Percentiles rank a stretch among this genome's conserved stretches.
These are phyloP conservation scores for Lotus japonicus DNA, from an alignment of 306 rosid genomes.

Conservation along the genomic window DNA sequence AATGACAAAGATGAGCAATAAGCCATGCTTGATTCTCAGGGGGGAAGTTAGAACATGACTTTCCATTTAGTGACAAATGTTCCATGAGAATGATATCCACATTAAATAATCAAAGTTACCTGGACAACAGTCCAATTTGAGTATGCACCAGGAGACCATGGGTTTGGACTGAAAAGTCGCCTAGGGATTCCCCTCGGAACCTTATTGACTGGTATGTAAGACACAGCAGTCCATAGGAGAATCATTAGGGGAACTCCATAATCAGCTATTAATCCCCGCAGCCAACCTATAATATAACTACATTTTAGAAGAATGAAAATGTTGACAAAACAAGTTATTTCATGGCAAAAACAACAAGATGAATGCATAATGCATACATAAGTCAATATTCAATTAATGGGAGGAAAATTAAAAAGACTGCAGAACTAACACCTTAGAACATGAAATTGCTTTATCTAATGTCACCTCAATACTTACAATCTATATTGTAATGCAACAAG, in stretches of 20 bases:
- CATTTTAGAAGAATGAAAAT: conserved; percentile 18
- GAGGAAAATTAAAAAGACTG: background rate
- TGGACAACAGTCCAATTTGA: conserved; percentile 89
- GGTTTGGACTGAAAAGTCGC: conserved; percentile 92
- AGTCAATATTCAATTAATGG: background rate
- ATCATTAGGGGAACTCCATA: conserved; percentile 96
- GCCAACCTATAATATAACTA: conserved; percentile 46
- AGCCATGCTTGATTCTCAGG: background rate
- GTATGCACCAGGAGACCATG: conserved; percentile 95
- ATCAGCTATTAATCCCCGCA: conserved; percentile 81
- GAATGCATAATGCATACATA: background rate
- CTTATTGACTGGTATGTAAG: conserved; percentile 75
- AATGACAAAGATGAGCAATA: conserved; percentile 26
- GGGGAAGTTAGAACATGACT: background rate
- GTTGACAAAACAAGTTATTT: background rate
- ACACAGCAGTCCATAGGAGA: conserved; percentile 78
- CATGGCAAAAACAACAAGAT: conserved; percentile 3
- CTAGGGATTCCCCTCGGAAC: conserved; percentile 91
- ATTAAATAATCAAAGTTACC: conserved; percentile 36
- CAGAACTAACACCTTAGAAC: background rate
- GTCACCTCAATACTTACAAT: background rate
- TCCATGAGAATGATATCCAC: background rate
- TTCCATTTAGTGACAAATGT: background rate
- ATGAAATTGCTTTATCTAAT: background rate
- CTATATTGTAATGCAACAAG: conserved; percentile 1